Conservation (phyloP, 768 basidiomycete species). For the Cystofilobasidium ferigula region DNA sequence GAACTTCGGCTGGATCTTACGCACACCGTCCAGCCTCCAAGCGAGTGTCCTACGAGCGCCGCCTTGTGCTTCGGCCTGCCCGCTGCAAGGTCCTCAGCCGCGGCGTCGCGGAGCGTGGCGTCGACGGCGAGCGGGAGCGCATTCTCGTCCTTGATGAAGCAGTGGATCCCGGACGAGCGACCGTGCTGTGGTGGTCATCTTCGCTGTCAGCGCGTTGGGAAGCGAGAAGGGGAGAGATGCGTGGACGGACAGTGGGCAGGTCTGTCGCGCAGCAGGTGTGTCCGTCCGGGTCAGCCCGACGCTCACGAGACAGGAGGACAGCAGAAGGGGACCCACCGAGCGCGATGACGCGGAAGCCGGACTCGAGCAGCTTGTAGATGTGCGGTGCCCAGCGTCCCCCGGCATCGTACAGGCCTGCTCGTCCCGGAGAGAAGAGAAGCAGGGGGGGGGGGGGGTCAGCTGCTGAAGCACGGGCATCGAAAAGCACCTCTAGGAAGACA, state of each 20-base stretch:
- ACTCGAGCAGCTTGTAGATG: conserved; percentile 34
- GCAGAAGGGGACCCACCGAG: conserved; percentile 25
- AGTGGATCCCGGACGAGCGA: conserved; percentile 33
- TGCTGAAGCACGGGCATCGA: conserved; percentile 27
- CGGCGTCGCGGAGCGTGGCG: conserved; percentile 36
- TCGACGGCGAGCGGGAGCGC: conserved; percentile 36
- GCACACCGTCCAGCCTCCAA: conserved; percentile 39
- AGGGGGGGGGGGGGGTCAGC: not conserved
- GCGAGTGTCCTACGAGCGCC: conserved; percentile 29
- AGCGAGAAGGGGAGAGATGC: not conserved
- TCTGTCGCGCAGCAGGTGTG: conserved; percentile 26
- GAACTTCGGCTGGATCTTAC: conserved; percentile 10
- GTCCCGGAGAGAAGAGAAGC: not conserved
- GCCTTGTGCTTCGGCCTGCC: conserved; percentile 34
- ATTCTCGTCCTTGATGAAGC: conserved; percentile 33
- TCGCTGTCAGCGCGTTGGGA: not conserved
- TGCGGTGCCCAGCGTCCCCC: conserved; percentile 37
- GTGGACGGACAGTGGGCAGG: conserved; percentile 37
- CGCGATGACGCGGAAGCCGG: conserved; percentile 39
- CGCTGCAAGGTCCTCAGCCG: conserved; percentile 30
- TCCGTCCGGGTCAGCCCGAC: not conserved
- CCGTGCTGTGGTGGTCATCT: conserved; percentile 27
- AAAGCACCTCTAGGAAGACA: conserved; percentile 1
- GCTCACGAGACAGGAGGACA: too few relatives aligned
- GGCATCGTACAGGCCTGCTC: conserved; percentile 1